These are phyloP conservation scores for Coemansia sp. DNA, from an alignment of 192 early-diverging fungal genomes.

Conservation along the genomic window DNA sequence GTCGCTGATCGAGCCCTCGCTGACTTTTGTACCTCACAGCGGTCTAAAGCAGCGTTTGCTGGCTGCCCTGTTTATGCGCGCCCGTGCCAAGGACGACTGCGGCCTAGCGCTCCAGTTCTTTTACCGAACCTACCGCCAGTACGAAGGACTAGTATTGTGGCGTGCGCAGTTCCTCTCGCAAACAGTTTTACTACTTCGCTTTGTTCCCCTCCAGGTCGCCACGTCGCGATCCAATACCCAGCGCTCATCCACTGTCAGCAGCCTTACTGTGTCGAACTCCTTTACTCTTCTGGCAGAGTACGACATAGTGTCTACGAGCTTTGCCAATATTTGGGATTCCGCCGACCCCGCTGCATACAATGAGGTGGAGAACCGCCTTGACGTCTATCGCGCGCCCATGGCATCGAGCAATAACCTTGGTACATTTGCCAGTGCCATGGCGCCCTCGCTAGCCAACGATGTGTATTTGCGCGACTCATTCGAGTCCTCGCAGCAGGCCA, in stretches of 20 bases:
- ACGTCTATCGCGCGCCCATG: slow-evolving; percentile 48
- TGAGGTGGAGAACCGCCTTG: slow-evolving; percentile 28
- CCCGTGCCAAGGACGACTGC: slow-evolving; percentile 8
- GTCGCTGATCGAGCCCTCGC: slow-evolving; percentile 34
- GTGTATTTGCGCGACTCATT: slow-evolving; percentile 48
- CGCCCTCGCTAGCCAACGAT: slow-evolving; percentile 48
- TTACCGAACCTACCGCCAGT: slow-evolving; percentile 49
- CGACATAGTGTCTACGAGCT: slow-evolving; percentile 25
- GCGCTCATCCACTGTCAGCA: slow-evolving; percentile 20
- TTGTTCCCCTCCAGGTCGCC: slow-evolving; percentile 52
- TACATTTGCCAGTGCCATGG: background rate
- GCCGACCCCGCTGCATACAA: slow-evolving; percentile 5
- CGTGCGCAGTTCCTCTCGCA: slow-evolving; percentile 44
- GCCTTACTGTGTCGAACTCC: slow-evolving; percentile 31
- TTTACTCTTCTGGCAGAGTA: slow-evolving; percentile 51
- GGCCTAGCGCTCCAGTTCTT: slow-evolving; percentile 36
- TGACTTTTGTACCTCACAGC: slow-evolving; percentile 38
- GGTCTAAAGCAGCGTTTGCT: slow-evolving; percentile 52
- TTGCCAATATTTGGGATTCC: slow-evolving; percentile 46
- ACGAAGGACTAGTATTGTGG: slow-evolving; percentile 54
- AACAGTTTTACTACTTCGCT: slow-evolving; percentile 36
- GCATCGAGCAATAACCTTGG: background rate
- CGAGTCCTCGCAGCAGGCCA: slow-evolving; percentile 31
- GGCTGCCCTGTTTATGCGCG: slow-evolving; percentile 41
- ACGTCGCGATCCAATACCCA: slow-evolving; percentile 35